Percentiles rank a stretch among this genome's conserved stretches.
These are phyloP conservation scores for Blastobotrys aristatus DNA, from an alignment of 1,139 yeast species.

Conservation along the genomic window DNA sequence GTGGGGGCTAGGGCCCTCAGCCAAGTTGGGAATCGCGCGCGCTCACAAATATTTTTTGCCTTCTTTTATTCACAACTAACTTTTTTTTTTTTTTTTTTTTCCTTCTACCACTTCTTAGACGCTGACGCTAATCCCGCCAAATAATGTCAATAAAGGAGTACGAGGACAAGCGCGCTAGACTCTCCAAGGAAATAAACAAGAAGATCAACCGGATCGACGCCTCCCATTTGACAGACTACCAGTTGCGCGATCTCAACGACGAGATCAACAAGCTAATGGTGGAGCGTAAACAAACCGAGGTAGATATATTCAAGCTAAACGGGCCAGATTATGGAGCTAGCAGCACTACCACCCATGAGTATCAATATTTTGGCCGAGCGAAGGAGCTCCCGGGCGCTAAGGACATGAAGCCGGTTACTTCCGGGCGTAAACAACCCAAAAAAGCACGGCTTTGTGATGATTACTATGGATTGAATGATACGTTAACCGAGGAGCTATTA, in stretches of 20 bases:
- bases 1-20: no score
- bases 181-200: slow-evolving; percentile 58
- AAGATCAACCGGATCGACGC: slow-evolving; percentile 57
- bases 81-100: no score
- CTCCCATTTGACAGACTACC: slow-evolving; percentile 38
- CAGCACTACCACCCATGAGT: slow-evolving; percentile 40
- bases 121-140: no score
- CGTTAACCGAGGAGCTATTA: background rate
- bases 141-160: slow-evolving; percentile 64
- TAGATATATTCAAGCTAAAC: slow-evolving; percentile 60
- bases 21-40: no score
- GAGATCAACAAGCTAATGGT: slow-evolving; percentile 62
- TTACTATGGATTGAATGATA: slow-evolving; percentile 44
- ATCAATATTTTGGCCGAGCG: slow-evolving; percentile 80
- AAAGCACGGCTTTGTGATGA: slow-evolving; percentile 12
- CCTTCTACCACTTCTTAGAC: no score
- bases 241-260: slow-evolving; percentile 71
- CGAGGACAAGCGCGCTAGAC: slow-evolving; percentile 68
- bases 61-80: no score
- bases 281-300: slow-evolving; percentile 75
- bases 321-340: slow-evolving; percentile 56
- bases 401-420: slow-evolving; percentile 38
- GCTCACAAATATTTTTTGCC: no score
- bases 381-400: slow-evolving; percentile 73
- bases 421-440: slow-evolving; percentile 12